These are phyloP conservation scores for Penicillium tannophilum DNA, from an alignment of 495 filamentous ascomycete species.

Conservation along the genomic window DNA sequence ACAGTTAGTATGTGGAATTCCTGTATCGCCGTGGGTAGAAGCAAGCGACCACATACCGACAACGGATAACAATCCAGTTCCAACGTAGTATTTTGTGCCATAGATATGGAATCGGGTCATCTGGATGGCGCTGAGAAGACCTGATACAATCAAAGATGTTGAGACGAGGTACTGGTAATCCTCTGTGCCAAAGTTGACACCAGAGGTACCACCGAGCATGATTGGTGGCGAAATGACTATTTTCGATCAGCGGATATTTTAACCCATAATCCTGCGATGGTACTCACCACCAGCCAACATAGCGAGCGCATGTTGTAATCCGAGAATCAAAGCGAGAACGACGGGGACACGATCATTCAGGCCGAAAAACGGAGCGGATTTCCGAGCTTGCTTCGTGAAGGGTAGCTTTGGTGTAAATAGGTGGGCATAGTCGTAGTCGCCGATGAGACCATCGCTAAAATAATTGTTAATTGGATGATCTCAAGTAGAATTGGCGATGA, in stretches of 20 bases:
- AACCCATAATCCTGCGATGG: not conserved
- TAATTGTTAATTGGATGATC: slow-evolving; percentile 33
- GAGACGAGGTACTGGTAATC: slow-evolving; percentile 83
- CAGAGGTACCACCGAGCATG: slow-evolving; percentile 63
- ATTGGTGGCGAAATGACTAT: slow-evolving; percentile 77
- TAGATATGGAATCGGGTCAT: slow-evolving; percentile 83
- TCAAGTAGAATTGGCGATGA: not conserved
- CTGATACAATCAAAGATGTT: slow-evolving; percentile 84
- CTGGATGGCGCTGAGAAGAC: slow-evolving; percentile 76
- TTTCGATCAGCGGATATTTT: not conserved
- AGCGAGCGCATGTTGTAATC: slow-evolving; percentile 69
- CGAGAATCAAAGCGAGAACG: slow-evolving; percentile 70
- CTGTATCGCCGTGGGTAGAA: not conserved
- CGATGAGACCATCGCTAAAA: slow-evolving; percentile 70
- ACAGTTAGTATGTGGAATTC: not conserved
- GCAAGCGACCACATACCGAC: slow-evolving; percentile 59
- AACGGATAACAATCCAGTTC: slow-evolving; percentile 88
- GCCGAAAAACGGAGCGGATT: slow-evolving; percentile 81
- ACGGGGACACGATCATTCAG: slow-evolving; percentile 83
- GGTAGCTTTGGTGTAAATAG: slow-evolving; percentile 80
- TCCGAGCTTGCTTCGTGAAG: slow-evolving; percentile 68
- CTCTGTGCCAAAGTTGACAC: slow-evolving; percentile 64
- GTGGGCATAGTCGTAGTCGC: slow-evolving; percentile 83
- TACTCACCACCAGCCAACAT: slow-evolving; percentile 63
- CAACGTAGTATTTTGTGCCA: slow-evolving; percentile 80